A percentile compares a stretch with the other conserved stretches of the same genome.
Conservation (phyloP, 2,329 filamentous ascomycete species). For the Botryotinia globosa region DNA sequence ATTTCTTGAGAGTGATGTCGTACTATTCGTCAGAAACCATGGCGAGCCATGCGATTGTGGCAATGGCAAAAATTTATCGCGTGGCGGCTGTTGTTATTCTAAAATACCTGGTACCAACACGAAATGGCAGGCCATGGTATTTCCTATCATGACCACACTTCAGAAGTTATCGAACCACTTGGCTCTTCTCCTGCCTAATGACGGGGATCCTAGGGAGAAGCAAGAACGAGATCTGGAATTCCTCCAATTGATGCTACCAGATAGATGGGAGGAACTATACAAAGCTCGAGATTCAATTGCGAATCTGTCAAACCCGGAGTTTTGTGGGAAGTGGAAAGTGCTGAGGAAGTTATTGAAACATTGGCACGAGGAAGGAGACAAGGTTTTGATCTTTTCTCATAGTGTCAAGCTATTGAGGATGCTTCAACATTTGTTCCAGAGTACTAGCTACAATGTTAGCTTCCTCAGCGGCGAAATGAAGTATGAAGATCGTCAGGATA, state of each 20-base stretch:
- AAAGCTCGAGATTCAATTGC: slow-evolving; percentile 72
- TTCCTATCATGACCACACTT: slow-evolving; percentile 76
- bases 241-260: slow-evolving; percentile 71
- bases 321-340: slow-evolving; percentile 96
- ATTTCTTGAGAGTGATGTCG: slow-evolving; percentile 69
- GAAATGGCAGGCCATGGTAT: slow-evolving; percentile 66
- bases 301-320: slow-evolving; percentile 80
- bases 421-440: slow-evolving; percentile 78
- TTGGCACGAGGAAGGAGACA: slow-evolving; percentile 88
- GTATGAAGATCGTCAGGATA: slow-evolving; percentile 77
- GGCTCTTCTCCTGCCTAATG: slow-evolving; percentile 75
- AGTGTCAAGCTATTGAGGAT: slow-evolving; percentile 83
- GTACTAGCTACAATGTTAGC: slow-evolving; percentile 85
- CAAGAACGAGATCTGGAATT: slow-evolving; percentile 73
- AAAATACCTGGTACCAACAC: slow-evolving; percentile 46
- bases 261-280: slow-evolving; percentile 72
- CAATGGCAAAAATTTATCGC: slow-evolving; percentile 56
- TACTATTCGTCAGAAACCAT: slow-evolving; percentile 65
- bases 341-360: slow-evolving; percentile 81
- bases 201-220: slow-evolving; percentile 64
- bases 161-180: slow-evolving; percentile 92
- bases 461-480: slow-evolving; percentile 84
- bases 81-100: slow-evolving; percentile 77
- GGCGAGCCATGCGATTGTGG: slow-evolving; percentile 68
- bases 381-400: slow-evolving; percentile 93